Percentiles rank a stretch among this genome's conserved stretches.
phyloP scores from a whole-genome alignment of 2,329 filamentous ascomycete species.

The Clonostachys sp. region DNA sequence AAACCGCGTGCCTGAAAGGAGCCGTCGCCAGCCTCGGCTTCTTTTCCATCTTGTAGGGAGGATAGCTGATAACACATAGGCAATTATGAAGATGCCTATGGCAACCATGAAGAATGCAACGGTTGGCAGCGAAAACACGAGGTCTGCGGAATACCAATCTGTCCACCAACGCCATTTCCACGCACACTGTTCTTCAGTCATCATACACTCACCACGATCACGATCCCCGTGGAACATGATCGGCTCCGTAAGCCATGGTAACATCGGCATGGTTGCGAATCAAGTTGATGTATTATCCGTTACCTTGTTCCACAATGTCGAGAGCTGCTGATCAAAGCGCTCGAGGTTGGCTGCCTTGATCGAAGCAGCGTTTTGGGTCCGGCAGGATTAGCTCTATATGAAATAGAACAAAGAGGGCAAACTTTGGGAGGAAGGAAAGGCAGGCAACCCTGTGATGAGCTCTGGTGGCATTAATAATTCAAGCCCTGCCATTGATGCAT shows the following conservation, averaged over 20 bases:
- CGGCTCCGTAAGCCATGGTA: slow-evolving; percentile 31
- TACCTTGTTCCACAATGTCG: too few relatives aligned
- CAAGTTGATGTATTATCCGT: too few relatives aligned
- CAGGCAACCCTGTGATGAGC: too few relatives aligned
- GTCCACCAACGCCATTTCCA: slow-evolving; percentile 40
- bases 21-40: neutral
- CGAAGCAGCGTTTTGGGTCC: too few relatives aligned
- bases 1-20: neutral
- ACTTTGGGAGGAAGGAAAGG: too few relatives aligned
- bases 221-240: slow-evolving; percentile 31
- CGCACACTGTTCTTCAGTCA: slow-evolving; percentile 36
- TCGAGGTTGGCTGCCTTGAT: too few relatives aligned
- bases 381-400: too few relatives aligned
- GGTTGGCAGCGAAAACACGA: slow-evolving; percentile 45
- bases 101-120: slow-evolving; percentile 45
- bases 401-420: too few relatives aligned
- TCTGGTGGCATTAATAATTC: too few relatives aligned
- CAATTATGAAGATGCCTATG: slow-evolving; percentile 42
- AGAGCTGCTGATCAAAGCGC: too few relatives aligned
- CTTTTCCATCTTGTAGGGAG: neutral
- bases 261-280: too few relatives aligned
- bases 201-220: slow-evolving; percentile 21
- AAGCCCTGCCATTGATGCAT: too few relatives aligned
- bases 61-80: slow-evolving; percentile 12
- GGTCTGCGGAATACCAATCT: slow-evolving; percentile 45